Percentiles rank a stretch among this genome's conserved stretches.
Conservation (phyloP, 352 stramenopile species). For the Aphanomyces invadans region DNA sequence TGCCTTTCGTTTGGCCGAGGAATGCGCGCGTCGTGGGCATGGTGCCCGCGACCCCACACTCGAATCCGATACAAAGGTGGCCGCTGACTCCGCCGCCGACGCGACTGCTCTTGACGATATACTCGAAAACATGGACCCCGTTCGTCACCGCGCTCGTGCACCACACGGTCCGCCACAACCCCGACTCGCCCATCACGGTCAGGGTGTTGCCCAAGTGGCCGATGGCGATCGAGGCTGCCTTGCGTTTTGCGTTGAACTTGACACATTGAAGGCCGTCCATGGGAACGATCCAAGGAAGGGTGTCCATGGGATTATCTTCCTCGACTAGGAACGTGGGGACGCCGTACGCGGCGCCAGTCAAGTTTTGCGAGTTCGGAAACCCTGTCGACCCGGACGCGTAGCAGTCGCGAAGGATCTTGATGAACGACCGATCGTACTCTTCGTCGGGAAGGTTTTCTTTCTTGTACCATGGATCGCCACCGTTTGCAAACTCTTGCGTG, state of each 20-base stretch:
- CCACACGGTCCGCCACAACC: conserved; percentile 59
- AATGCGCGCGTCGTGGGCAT: conserved; percentile 29
- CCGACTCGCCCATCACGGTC: conserved; percentile 42
- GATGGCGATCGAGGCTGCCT: conserved; percentile 46
- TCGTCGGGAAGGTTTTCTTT: conserved; percentile 82
- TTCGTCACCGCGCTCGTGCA: conserved; percentile 51
- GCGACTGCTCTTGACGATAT: conserved; percentile 63
- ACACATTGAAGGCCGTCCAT: conserved; percentile 45
- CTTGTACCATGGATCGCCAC: conserved; percentile 85
- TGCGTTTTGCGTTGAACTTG: conserved; percentile 61
- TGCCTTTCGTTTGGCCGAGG: conserved; percentile 40
- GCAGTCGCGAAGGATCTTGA: conserved; percentile 80
- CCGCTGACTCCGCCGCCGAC: conserved; percentile 52
- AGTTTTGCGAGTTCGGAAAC: conserved; percentile 82
- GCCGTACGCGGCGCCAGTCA: conserved; percentile 73
- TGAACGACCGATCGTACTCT: conserved; percentile 79
- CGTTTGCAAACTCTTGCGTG: conserved; percentile 81
- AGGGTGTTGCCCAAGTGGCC: conserved; percentile 67
- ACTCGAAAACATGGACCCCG: conserved; percentile 71
- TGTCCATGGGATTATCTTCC: conserved; percentile 58
- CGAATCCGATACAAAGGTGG: conserved; percentile 67
- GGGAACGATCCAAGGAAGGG: conserved; percentile 50
- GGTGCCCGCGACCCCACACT: conserved; percentile 20
- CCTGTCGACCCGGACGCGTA: conserved; percentile 74
- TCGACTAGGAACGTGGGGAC: conserved; percentile 80